These are phyloP conservation scores for Mycena polygramma DNA, from an alignment of 768 basidiomycete genomes.

Conservation along the genomic window DNA sequence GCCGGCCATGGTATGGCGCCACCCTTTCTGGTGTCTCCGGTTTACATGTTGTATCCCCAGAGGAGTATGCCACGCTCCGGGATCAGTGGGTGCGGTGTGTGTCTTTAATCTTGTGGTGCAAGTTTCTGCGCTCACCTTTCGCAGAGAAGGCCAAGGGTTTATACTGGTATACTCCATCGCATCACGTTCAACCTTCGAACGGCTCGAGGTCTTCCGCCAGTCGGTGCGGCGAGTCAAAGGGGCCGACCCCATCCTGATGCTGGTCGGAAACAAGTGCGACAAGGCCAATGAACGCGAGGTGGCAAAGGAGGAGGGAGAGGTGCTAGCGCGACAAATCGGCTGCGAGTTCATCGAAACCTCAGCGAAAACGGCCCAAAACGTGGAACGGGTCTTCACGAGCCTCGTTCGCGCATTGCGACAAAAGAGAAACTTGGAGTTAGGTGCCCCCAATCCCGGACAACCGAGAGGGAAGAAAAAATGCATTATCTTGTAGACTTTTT, in stretches of 20 bases:
- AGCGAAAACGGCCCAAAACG: constrained; percentile 95
- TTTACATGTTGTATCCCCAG: constrained; percentile 55
- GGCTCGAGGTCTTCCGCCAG: constrained; percentile 90
- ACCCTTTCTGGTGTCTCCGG: constrained; percentile 33
- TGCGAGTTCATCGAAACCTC: constrained; percentile 97
- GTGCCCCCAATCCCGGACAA: constrained; percentile 53
- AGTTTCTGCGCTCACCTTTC: constrained; percentile 25
- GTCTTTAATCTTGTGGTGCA: constrained; percentile 24
- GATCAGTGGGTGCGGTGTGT: constrained; percentile 98
- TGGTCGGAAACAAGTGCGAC: constrained; percentile 97
- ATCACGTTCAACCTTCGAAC: constrained; percentile 90
- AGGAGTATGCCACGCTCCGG: constrained; percentile 96
- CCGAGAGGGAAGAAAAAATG: constrained; percentile 70
- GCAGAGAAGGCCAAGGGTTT: constrained; percentile 95
- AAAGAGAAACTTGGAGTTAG: constrained; percentile 70
- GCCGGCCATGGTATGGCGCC: constrained; percentile 88
- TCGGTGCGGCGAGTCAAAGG: constrained; percentile 92
- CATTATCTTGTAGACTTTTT: constrained; percentile 89
- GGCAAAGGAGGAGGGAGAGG: constrained; percentile 88
- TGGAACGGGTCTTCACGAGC: constrained; percentile 90
- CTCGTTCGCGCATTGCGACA: constrained; percentile 87
- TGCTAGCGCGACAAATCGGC: constrained; percentile 84
- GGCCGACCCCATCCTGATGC: constrained; percentile 87
- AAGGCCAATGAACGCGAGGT: constrained; percentile 92
- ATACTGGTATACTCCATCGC: constrained; percentile 97